A percentile compares a stretch with the other conserved stretches of the same genome.
These are phyloP conservation scores for Actinomucor elegans DNA, from an alignment of 371 early-diverging fungal genomes.

Conservation along the genomic window DNA sequence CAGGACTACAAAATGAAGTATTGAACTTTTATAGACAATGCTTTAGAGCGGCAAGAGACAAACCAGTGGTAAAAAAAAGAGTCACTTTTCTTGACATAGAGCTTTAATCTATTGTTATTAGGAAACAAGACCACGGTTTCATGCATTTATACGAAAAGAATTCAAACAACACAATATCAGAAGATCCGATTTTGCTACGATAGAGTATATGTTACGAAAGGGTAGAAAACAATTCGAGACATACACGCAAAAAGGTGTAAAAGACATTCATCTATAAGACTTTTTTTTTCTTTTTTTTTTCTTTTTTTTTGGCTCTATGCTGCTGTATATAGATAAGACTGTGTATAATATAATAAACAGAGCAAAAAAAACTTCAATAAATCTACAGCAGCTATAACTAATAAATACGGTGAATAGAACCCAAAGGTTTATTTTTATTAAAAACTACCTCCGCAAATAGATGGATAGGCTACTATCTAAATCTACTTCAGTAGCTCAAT, in stretches of 20 bases:
- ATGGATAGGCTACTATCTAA: too few species aligned
- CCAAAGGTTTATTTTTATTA: too few species aligned
- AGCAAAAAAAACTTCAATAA: too few species aligned
- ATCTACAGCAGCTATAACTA: too few species aligned
- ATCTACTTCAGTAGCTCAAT: too few species aligned
- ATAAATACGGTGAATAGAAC: too few species aligned
- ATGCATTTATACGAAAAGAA: slow-evolving; percentile 60
- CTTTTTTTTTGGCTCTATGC: too few species aligned
- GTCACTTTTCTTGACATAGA: neutral
- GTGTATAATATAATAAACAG: too few species aligned
- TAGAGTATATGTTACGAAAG: slow-evolving; percentile 62
- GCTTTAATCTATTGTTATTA: slow-evolving; percentile 11
- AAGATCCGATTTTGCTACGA: slow-evolving; percentile 63
- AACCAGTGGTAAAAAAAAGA: slow-evolving; percentile 43
- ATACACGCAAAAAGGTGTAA: slow-evolving; percentile 56
- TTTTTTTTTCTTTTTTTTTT: too few species aligned
- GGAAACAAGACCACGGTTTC: slow-evolving; percentile 58
- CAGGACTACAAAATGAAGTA: slow-evolving; percentile 63
- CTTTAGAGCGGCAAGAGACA: slow-evolving; percentile 57
- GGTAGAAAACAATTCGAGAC: slow-evolving; percentile 59
- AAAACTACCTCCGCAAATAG: too few species aligned
- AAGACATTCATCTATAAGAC: slow-evolving; percentile 59
- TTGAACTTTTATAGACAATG: slow-evolving; percentile 59
- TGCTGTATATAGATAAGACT: too few species aligned
- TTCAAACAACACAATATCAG: slow-evolving; percentile 55